These are phyloP conservation scores for Craspedostauros australis DNA, from an alignment of 108 stramenopile genomes.

Conservation along the genomic window DNA sequence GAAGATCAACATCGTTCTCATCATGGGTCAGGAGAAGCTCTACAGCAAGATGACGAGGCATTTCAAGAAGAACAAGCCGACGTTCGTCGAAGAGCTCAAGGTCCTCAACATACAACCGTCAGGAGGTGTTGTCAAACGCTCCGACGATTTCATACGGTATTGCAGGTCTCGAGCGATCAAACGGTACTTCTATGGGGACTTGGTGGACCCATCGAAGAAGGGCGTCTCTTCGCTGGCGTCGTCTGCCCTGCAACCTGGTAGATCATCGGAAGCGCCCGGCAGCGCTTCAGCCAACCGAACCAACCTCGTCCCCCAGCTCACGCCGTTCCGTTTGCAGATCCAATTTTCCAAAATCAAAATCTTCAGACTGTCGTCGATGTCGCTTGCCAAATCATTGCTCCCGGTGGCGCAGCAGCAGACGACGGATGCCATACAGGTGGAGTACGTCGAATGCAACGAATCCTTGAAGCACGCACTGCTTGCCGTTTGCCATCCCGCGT, in stretches of 20 bases:
- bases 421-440: constrained; percentile 72
- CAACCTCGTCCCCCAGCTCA: constrained; percentile 53
- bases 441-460: constrained; percentile 37
- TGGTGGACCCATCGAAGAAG: constrained; percentile 15
- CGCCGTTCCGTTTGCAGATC: constrained; percentile 62
- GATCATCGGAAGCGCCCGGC: no score
- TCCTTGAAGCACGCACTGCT: constrained; percentile 51
- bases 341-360: constrained; percentile 51
- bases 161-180: constrained; percentile 53
- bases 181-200: constrained; percentile 79
- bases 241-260: no score
- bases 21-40: constrained; percentile 83
- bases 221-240: no score
- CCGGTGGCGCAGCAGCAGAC: constrained; percentile 78
- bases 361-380: constrained; percentile 62
- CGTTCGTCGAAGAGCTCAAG: constrained; percentile 31
- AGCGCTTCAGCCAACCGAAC: constrained; percentile 11
- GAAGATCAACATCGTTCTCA: constrained; percentile 65
- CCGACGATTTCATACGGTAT: constrained; percentile 54
- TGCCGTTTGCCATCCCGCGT: constrained; percentile 81
- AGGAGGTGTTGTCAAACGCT: constrained; percentile 72
- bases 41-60: constrained; percentile 74
- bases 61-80: constrained; percentile 35
- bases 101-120: constrained; percentile 80
- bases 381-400: constrained; percentile 62